Evolutionary conservation across 2,329 filamentous ascomycete genomes (phyloP).

Genomic region (Grosmannia serpens): DNA sequence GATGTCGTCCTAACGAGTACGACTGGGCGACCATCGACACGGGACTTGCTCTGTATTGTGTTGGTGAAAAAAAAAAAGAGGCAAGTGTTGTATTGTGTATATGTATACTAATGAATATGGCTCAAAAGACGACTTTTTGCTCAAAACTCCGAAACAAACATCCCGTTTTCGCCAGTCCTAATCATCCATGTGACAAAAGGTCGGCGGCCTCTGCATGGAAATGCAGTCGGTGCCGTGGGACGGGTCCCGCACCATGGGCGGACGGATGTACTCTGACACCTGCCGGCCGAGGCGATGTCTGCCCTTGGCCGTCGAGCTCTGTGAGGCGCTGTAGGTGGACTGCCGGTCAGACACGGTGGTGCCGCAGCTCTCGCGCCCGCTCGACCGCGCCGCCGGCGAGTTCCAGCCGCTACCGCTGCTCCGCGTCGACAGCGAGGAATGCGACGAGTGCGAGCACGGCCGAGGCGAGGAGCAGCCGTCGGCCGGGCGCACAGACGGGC

Average conservation of each 20-base stretch:
- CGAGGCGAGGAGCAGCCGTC: neutral
- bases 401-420: neutral
- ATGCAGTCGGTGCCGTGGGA: neutral
- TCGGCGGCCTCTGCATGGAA: neutral
- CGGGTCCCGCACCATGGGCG: neutral
- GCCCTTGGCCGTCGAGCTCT: neutral
- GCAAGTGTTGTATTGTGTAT: too few species aligned
- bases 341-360: neutral
- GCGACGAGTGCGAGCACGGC: too few species aligned
- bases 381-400: neutral
- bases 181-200: neutral
- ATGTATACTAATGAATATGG: too few species aligned
- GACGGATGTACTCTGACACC: slow-evolving; percentile 1
- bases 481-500: too few species aligned
- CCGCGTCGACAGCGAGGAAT: neutral
- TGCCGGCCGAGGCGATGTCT: neutral
- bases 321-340: neutral
- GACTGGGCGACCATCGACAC: slow-evolving; percentile 17
- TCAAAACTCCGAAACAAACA: too few species aligned
- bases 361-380: neutral
- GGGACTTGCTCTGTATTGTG: slow-evolving; percentile 10
- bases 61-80: too few species aligned
- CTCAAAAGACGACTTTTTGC: too few species aligned
- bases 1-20: slow-evolving; percentile 13
- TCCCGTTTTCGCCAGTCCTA: neutral